phyloP scores from a whole-genome alignment of 2,329 filamentous ascomycete genomes.

The Monosporascus ibericus region DNA sequence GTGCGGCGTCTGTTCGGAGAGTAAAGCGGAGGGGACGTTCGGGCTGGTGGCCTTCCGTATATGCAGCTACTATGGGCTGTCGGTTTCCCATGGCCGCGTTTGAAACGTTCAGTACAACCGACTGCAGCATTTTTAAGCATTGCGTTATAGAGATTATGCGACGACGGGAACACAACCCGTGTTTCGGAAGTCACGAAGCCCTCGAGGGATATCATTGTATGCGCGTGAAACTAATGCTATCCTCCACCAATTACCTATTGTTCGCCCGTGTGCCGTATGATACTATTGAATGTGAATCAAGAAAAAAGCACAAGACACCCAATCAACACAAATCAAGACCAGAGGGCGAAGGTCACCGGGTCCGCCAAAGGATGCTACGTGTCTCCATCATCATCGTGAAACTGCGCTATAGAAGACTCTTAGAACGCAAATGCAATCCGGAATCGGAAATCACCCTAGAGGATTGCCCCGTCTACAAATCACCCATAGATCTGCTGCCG shows the following conservation, averaged over 20 bases:
- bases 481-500: conserved; percentile 26
- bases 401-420: neutral
- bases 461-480: conserved; percentile 6
- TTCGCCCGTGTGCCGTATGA: too few relatives aligned
- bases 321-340: conserved; percentile 6
- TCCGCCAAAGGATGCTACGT: conserved; percentile 7
- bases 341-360: conserved; percentile 5
- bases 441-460: neutral
- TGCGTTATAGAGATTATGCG: too few relatives aligned
- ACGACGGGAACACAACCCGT: too few relatives aligned
- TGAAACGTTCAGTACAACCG: too few relatives aligned
- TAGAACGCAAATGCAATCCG: neutral
- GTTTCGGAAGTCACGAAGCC: too few relatives aligned
- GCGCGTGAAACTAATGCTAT: too few relatives aligned
- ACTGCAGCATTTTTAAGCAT: too few relatives aligned
- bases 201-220: too few relatives aligned
- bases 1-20: conserved; percentile 66
- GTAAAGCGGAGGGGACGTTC: conserved; percentile 34
- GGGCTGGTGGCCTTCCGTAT: too few relatives aligned
- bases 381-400: conserved; percentile 10
- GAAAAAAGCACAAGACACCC: conserved; percentile 5
- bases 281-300: neutral
- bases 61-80: too few relatives aligned
- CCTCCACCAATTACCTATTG: too few relatives aligned
- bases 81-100: too few relatives aligned